Evolutionary conservation across 2,329 filamentous ascomycete species (phyloP), one percentile per base, ranked within the genome.

Genomic region (Pseudofabraea citricarpa): DNA sequence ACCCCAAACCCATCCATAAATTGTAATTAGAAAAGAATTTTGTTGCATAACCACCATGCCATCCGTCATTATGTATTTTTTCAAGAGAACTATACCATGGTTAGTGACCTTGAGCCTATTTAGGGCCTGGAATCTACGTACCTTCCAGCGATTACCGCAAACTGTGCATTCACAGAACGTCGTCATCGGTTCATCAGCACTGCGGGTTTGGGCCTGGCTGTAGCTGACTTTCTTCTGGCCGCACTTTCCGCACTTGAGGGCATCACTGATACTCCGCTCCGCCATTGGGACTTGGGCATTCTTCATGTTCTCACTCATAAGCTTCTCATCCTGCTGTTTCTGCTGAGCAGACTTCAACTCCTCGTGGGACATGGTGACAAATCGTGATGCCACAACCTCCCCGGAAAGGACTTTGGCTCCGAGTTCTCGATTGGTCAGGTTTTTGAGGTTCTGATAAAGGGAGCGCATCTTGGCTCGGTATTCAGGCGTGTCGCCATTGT

Each of bases 161-260:
- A 78, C 72, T 60, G 79, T 80, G 60, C 82, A 86, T 62, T 84
- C 80, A 67, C 82, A 86, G 64, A 86, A 86, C 26, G 82, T 86
- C 49, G 82, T 86, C 82, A 86, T 86, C 54, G 91, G 91, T 70
- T 97, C 93, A 77, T 98, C 93, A 53, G 93, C 93, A 70, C 81
- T 87, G 52, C 93, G 79, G 13, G 93, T 98, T 74, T 98, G 93
- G 4, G 93, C 93, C 70, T 98, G 93, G 38, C 81, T 89, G 68
- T 98, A 98, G 66, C 85, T 90, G 61, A 97, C 93, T 74, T 89
- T 90, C 73, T 87, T 90, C 76, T 95, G 77, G 58, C 87, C 87
- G 69, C 93, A 98, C 66, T 90, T 90, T 60, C 89, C 81, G 70
- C 93, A 98, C 67, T 88, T 84, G 59, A 97, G 75, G 45, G 84